These are phyloP conservation scores for Ganoderma multipileum DNA, from an alignment of 1,284 basidiomycete species.

Conservation along the genomic window DNA sequence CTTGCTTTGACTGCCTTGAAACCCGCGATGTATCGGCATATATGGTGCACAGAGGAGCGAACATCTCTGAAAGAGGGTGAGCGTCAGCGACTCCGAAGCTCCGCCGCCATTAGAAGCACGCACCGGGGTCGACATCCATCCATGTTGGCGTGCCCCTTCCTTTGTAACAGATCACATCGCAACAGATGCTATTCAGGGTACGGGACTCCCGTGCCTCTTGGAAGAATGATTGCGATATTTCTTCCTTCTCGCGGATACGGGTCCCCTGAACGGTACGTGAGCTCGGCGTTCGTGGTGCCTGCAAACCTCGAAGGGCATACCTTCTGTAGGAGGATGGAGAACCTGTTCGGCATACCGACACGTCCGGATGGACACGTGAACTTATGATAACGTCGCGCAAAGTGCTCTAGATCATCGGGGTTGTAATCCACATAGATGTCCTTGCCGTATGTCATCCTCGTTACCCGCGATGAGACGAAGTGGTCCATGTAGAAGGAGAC, in stretches of 20 bases:
- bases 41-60: constrained; percentile 51
- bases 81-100: background rate
- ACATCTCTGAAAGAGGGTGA: constrained; percentile 43
- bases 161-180: constrained; percentile 50
- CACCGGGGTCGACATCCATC: constrained; percentile 53
- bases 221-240: constrained; percentile 49
- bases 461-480: constrained; percentile 43
- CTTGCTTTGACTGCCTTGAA: constrained; percentile 23
- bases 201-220: constrained; percentile 39
- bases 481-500: constrained; percentile 45
- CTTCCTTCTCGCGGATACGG: constrained; percentile 43
- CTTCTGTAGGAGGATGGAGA: constrained; percentile 43
- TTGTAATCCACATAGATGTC: constrained; percentile 38
- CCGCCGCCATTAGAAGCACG: background rate
- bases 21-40: constrained; percentile 47
- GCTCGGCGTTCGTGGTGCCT: background rate
- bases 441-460: constrained; percentile 45
- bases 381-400: constrained; percentile 32
- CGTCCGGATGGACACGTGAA: constrained; percentile 41
- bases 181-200: constrained; percentile 36
- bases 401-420: constrained; percentile 41
- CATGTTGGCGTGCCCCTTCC: constrained; percentile 49
- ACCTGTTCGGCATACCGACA: constrained; percentile 40
- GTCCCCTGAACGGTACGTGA: constrained; percentile 39
- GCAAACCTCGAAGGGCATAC: constrained; percentile 27